Evolutionary conservation across 805 yeast species (phyloP), one percentile per base, ranked within the genome.

Genomic region (Metschnikowia gelsemii): DNA sequence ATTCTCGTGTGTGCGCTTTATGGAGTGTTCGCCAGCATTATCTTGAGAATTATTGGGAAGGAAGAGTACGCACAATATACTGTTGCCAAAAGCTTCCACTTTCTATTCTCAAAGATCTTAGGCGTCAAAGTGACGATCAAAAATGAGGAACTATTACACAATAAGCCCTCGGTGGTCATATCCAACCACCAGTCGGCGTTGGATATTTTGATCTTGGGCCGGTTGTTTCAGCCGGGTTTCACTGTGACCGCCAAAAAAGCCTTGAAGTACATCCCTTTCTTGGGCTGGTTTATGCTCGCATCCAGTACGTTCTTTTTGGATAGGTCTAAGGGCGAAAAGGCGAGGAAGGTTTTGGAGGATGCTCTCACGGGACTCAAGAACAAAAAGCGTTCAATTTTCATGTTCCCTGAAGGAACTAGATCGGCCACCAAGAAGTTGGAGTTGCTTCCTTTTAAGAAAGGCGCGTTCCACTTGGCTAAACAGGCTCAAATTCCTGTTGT

Each of bases 381-480:
- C 4, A 71, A 80, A 35, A 79, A 80, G 57, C 82, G 90, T 54
- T 87, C 84, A 12, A 73, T 93, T 18, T 93, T 83, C 75, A 80
- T 93, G 67, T 93, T 90, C 73, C 96, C 98, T 19, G 99, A 93
- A 65, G 99, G 99, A 20, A 93, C 99, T 2, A 79, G 99, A 64
- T 88, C 97, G 0, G 85, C 83, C 50, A 66, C 84, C 8, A 64
- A 77, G 18, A 73, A 73, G 25, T 82, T 95, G 37, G 79, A 73
- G 3, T 66, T 93, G 60, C 73, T 88, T 36, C 95, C 96, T 1
- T 88, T 93, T 69, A 93, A 93, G 65, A 93, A 93, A 61, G 99
- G 99, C 41, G 97, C 98, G 0, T 93, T 93, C 80, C 97, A 93
- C 64, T 75, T 93, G 58, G 99, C 99, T 6, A 84, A 86, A 49